phyloP scores from a whole-genome alignment of 2,329 filamentous ascomycete species.

The Lachnellula arida region DNA sequence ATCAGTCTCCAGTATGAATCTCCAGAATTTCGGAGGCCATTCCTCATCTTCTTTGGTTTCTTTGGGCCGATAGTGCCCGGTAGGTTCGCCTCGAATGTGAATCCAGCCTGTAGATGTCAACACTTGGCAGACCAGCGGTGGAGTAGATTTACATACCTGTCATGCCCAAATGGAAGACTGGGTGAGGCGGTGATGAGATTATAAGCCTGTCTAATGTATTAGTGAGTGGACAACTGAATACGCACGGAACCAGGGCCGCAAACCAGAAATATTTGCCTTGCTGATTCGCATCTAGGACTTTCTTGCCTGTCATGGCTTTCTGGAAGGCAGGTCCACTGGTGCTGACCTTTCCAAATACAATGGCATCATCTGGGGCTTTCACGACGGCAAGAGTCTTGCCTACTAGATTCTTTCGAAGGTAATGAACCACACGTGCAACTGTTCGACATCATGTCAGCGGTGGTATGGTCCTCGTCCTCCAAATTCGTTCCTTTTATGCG shows the following conservation, averaged over 20 bases:
- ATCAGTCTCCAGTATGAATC: slow-evolving; percentile 70
- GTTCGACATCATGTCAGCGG: slow-evolving; percentile 2
- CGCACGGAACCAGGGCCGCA: background rate
- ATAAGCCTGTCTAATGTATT: slow-evolving; percentile 48
- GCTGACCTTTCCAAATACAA: slow-evolving; percentile 87
- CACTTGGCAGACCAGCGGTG: background rate
- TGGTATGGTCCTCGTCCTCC: background rate
- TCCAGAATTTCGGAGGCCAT: slow-evolving; percentile 90
- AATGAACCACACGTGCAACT: slow-evolving; percentile 84
- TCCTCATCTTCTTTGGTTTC: slow-evolving; percentile 46
- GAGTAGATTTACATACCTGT: slow-evolving; percentile 40
- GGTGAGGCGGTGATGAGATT: slow-evolving; percentile 72
- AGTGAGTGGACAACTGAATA: background rate
- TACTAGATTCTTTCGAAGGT: slow-evolving; percentile 75
- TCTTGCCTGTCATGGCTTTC: slow-evolving; percentile 69
- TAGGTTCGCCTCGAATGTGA: slow-evolving; percentile 74
- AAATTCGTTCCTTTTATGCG: no score
- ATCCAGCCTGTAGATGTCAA: slow-evolving; percentile 60
- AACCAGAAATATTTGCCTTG: slow-evolving; percentile 98
- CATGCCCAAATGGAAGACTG: slow-evolving; percentile 84
- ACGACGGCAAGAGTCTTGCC: slow-evolving; percentile 73
- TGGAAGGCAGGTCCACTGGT: slow-evolving; percentile 73
- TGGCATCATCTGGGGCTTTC: slow-evolving; percentile 70
- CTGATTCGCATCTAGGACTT: slow-evolving; percentile 63
- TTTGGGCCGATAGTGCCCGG: slow-evolving; percentile 73